Percentiles rank a stretch among this genome's conserved stretches.
Conservation (phyloP, 169 alveolate species). For the Eimeria praecox region DNA sequence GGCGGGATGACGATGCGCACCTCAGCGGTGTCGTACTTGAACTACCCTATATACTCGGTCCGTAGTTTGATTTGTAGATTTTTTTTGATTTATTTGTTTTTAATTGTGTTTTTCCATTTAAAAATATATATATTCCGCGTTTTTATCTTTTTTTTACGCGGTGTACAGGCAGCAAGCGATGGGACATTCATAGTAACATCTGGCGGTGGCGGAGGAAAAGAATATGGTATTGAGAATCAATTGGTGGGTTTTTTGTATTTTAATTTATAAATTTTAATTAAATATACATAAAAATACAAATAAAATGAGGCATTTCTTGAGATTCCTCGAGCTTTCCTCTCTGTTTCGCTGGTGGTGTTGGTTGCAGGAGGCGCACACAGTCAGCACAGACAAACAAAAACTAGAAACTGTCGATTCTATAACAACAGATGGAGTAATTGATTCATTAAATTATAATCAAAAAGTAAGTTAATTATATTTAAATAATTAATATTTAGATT, state of each 20-base stretch:
- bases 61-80: background rate
- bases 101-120: background rate
- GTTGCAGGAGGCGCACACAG: slow-evolving; percentile 67
- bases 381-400: slow-evolving; percentile 32
- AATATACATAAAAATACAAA: background rate
- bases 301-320: background rate
- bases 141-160: background rate
- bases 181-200: slow-evolving; percentile 68
- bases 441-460: slow-evolving; percentile 50
- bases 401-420: slow-evolving; percentile 11
- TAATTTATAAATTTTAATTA: background rate
- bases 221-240: slow-evolving; percentile 75
- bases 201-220: slow-evolving; percentile 81
- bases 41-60: slow-evolving; percentile 52
- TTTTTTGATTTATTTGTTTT: background rate
- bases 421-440: slow-evolving; percentile 74
- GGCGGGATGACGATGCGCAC: background rate
- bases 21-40: slow-evolving; percentile 19
- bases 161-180: slow-evolving; percentile 67
- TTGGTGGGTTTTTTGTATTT: slow-evolving; percentile 20
- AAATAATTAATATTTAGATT: too few relatives aligned
- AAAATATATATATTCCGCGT: background rate
- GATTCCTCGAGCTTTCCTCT: background rate
- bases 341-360: slow-evolving; percentile 29
- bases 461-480: background rate